These are phyloP conservation scores for Ogataea allantospora DNA, from an alignment of 805 yeast genomes.

Conservation along the genomic window DNA sequence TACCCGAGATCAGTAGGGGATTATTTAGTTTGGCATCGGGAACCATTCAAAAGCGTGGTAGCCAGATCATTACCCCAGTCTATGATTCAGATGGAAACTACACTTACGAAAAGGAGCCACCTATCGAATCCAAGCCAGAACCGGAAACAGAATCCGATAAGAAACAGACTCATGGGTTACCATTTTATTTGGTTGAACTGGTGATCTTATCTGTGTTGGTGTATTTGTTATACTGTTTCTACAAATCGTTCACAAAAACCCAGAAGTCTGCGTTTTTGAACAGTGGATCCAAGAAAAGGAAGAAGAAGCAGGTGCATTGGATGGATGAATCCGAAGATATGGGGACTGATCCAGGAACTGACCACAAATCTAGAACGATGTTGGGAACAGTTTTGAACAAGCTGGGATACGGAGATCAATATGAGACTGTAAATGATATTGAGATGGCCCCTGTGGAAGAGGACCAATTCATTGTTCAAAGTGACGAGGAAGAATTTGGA, in stretches of 20 bases:
- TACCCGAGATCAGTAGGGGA: conserved; percentile 67
- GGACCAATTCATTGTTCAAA: conserved; percentile 47
- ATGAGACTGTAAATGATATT: conserved; percentile 38
- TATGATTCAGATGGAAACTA: conserved; percentile 16
- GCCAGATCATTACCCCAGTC: conserved; percentile 27
- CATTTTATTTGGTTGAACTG: conserved; percentile 27
- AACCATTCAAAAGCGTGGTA: conserved; percentile 30
- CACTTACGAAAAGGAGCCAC: conserved; percentile 3
- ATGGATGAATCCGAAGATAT: conserved; percentile 24
- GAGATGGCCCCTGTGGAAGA: conserved; percentile 39
- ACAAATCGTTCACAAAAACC: conserved; percentile 21
- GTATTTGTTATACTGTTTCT: conserved; percentile 26
- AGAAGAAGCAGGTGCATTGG: conserved; percentile 38
- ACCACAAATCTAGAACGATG: conserved; percentile 8
- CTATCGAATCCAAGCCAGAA: conserved; percentile 1
- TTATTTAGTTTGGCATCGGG: conserved; percentile 53
- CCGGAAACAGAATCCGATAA: conserved; percentile 2
- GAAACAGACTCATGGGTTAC: conserved; percentile 7
- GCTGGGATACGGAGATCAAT: conserved; percentile 39
- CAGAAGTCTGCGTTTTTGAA: conserved; percentile 23
- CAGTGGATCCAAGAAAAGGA: conserved; percentile 22
- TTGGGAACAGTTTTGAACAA: conserved; percentile 25
- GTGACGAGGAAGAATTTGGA: conserved; percentile 44
- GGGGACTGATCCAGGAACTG: conserved; percentile 4
- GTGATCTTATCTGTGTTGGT: conserved; percentile 22